phyloP scores from a whole-genome alignment of 192 early-diverging fungal genomes.

The Coemansia pectinata region DNA sequence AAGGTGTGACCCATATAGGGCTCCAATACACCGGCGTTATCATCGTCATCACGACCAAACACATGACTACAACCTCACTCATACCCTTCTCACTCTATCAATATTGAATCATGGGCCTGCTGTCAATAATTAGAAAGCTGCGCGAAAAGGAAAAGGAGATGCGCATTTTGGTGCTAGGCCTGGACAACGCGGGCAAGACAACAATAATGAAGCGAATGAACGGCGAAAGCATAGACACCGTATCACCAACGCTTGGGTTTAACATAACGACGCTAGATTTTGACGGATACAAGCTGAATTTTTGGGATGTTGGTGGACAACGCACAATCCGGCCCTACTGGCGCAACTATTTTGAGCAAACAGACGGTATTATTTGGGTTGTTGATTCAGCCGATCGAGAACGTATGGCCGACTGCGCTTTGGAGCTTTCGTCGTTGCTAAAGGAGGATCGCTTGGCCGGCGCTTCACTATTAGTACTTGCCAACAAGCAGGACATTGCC shows the following conservation, averaged over 20 bases:
- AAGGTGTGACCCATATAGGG: neutral
- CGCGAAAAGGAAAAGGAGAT: constrained; percentile 93
- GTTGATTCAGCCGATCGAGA: constrained; percentile 91
- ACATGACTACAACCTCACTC: neutral
- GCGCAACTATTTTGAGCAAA: constrained; percentile 99
- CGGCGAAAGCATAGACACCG: constrained; percentile 85
- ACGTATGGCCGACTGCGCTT: constrained; percentile 76
- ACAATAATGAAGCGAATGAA: constrained; percentile 96
- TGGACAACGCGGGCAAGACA: constrained; percentile 99
- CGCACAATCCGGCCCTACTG: constrained; percentile 96
- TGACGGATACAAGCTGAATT: constrained; percentile 74
- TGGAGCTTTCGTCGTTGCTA: constrained; percentile 75
- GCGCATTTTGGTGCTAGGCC: constrained; percentile 90
- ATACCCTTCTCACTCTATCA: neutral
- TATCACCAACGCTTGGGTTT: constrained; percentile 96
- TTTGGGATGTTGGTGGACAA: constrained; percentile 99
- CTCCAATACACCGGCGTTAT: neutral
- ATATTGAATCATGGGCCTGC: constrained; percentile 75
- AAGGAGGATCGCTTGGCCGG: constrained; percentile 94
- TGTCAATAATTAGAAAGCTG: constrained; percentile 93
- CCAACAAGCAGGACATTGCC: constrained; percentile 97
- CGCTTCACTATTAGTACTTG: constrained; percentile 90
- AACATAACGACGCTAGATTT: constrained; percentile 91
- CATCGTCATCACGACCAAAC: neutral
- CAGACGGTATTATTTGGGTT: constrained; percentile 97